These are phyloP conservation scores for Xylariaceae sp. DNA, from an alignment of 2,329 filamentous ascomycete species.

Conservation along the genomic window DNA sequence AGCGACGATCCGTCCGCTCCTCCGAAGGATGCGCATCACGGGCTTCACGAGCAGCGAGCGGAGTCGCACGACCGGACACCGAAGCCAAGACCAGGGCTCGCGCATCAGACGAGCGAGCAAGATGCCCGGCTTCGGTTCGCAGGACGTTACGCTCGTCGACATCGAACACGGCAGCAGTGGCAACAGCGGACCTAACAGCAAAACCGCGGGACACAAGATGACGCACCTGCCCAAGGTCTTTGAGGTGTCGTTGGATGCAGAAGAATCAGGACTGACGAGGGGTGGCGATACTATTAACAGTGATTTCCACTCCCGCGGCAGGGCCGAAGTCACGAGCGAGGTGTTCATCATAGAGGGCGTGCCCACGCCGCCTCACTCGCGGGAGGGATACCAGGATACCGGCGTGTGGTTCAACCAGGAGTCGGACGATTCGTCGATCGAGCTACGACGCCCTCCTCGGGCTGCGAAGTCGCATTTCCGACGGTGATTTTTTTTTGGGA, in stretches of 20 bases:
- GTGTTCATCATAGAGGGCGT: constrained; percentile 34
- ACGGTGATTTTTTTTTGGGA: no score
- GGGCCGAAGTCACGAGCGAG: constrained; percentile 30
- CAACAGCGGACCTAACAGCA: constrained; percentile 7
- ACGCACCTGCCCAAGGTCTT: constrained; percentile 18
- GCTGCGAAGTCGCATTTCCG: no score
- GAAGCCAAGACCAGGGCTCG: constrained; percentile 27
- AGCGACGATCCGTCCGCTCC: constrained; percentile 49
- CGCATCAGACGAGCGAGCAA: constrained; percentile 26
- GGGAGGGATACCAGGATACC: constrained; percentile 7
- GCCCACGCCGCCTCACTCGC: constrained; percentile 7
- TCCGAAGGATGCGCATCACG: constrained; percentile 41
- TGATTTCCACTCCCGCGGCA: no score
- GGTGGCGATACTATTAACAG: no score
- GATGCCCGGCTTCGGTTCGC: constrained; percentile 33
- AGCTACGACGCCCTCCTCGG: constrained; percentile 5
- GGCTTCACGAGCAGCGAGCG: constrained; percentile 41
- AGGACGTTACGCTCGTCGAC: constrained; percentile 35
- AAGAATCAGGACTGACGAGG: no score
- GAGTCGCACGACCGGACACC: constrained; percentile 27
- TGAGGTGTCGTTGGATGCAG: constrained; percentile 19
- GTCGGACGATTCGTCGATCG: constrained; percentile 22
- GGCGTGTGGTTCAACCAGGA: constrained; percentile 23
- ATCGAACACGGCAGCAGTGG: constrained; percentile 25
- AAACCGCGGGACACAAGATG: constrained; percentile 14